Base-by-base conservation (phyloP, 2,329 filamentous ascomycete species). In the Penicillium hesseltinei region DNA sequence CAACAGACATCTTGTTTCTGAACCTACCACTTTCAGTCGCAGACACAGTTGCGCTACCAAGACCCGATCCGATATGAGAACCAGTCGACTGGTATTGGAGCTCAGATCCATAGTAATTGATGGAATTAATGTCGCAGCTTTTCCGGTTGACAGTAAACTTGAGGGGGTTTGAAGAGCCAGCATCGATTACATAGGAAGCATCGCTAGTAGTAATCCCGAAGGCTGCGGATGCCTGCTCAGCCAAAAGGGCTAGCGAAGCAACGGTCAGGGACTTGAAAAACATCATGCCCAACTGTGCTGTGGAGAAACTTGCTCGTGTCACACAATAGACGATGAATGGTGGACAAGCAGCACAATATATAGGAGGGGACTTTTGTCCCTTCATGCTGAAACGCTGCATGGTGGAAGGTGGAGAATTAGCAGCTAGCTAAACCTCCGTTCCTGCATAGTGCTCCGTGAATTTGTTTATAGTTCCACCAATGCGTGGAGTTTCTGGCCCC, bases 81-180 rank as follows among this genome's bases (percentile, higher is more conserved):
- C 77, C 78, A 45, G 78, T 78, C 46, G 71, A 70, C 7, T 72
- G 60, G 62, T 84, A 82, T 70, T 88, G 86, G 8, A 85, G 78
- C 67, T 88, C 83, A 43, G 78, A 77, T 58, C 83, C 81, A 25
- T 82, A 81, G 67, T 80, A 88, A 53, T 80, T 79, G 69, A 88
- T 83, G 0, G 84, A 87, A 15, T 80, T 86, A 69, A 88, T 84
- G 63, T 88, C 86, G 62, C 85, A 87, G 68, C 75, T 86, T 17
- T 75, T 76, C 46, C 78, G 75, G 62, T 74, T 80, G 49, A 85
- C 78, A 3, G 78, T 79, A 61, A 84, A 80, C 38, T 80, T 70
- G 51, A 85, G 72, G 3, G 80, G 56, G 60, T 84, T 82, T 33
- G 74, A 56, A 11, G 77, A 80, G 40, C 77, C 80, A 49, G 80